Evolutionary conservation across 2,329 filamentous ascomycete genomes (phyloP).

Genomic region (Cyphellophora attinorum): DNA sequence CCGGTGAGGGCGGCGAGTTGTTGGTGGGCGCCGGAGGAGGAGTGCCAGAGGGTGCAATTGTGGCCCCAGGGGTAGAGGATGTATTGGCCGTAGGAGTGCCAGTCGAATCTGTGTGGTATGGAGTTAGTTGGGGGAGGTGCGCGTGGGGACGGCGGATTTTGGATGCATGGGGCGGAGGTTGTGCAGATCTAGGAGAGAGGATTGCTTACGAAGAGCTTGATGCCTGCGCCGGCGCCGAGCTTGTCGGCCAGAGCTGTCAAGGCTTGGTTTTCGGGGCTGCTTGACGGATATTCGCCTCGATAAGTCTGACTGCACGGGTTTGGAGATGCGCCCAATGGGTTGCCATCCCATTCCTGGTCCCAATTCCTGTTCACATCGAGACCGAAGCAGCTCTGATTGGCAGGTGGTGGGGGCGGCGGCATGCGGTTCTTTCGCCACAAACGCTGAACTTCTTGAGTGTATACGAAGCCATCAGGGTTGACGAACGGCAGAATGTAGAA

Average conservation of each 20-base stretch:
- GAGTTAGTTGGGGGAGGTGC: too few relatives aligned
- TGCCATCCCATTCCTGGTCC: conserved; percentile 39
- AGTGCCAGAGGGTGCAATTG: conserved; percentile 39
- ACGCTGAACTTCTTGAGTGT: conserved; percentile 46
- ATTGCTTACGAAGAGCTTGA: conserved; percentile 54
- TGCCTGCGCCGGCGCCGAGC: conserved; percentile 36
- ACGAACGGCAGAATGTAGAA: conserved; percentile 56
- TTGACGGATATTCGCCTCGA: conserved; percentile 27
- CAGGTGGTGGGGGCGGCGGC: conserved; percentile 8
- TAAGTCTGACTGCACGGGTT: conserved; percentile 44
- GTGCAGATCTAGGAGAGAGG: too few relatives aligned
- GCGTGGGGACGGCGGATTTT: too few relatives aligned
- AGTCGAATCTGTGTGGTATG: too few relatives aligned
- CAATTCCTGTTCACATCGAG: conserved; percentile 54
- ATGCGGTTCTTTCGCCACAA: conserved; percentile 56
- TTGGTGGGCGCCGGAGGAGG: conserved; percentile 40
- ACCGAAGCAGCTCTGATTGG: conserved; percentile 30
- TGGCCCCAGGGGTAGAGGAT: conserved; percentile 52
- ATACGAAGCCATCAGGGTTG: conserved; percentile 54
- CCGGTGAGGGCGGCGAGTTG: conserved; percentile 40
- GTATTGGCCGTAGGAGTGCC: conserved; percentile 55
- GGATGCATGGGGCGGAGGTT: too few relatives aligned
- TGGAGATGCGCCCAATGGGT: conserved; percentile 36
- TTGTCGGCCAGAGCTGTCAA: conserved; percentile 39
- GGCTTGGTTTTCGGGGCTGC: conserved; percentile 43